Evolutionary conservation across 2,329 filamentous ascomycete species (phyloP).

Genomic region (Xylaria sp.): DNA sequence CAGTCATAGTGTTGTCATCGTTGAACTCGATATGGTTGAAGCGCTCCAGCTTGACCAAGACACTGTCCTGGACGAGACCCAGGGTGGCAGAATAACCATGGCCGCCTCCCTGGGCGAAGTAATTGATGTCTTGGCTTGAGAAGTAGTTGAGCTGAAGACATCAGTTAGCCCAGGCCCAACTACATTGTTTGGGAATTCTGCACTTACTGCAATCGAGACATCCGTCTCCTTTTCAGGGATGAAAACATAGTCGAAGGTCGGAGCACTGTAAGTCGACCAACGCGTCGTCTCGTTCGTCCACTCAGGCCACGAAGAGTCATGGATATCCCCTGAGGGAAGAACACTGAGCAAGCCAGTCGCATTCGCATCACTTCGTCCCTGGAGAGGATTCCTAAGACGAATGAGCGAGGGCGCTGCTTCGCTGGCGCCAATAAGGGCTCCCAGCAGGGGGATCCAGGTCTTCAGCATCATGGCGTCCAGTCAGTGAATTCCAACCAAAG

Average conservation of each 20-base stretch:
- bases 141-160: not conserved
- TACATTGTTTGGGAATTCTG: not conserved
- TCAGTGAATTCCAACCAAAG: not conserved
- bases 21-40: conserved; percentile 5
- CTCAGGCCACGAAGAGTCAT: not conserved
- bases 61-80: conserved; percentile 1
- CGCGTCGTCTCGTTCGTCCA: not conserved
- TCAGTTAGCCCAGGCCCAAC: not conserved
- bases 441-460: not conserved
- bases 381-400: not conserved
- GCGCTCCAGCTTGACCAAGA: conserved; percentile 8
- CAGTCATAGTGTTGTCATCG: not conserved
- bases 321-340: not conserved
- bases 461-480: not conserved
- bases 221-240: conserved; percentile 5
- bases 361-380: not conserved
- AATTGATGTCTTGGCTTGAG: not conserved
- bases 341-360: not conserved
- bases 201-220: conserved; percentile 1
- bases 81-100: conserved; percentile 10
- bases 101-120: conserved; percentile 5
- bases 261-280: conserved; percentile 16
- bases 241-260: conserved; percentile 10
- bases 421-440: not conserved
- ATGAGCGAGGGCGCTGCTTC: not conserved